Evolutionary conservation across 768 basidiomycete genomes (phyloP).

Genomic region (Scleroderma bovista): DNA sequence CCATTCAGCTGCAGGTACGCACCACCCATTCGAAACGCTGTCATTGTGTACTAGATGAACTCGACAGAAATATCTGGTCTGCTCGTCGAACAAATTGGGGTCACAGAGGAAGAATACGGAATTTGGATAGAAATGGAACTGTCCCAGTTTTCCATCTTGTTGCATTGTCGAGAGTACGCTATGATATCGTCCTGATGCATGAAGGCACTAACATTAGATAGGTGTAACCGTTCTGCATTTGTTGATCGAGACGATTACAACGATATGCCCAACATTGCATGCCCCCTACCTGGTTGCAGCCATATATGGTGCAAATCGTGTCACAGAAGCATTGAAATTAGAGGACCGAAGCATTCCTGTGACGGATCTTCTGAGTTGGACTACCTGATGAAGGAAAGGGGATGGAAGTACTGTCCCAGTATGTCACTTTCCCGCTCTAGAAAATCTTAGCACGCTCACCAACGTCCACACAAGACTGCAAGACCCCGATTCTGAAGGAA

Average conservation of each 20-base stretch:
- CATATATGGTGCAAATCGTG: constrained; percentile 61
- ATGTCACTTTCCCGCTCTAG: constrained; percentile 7
- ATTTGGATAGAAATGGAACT: constrained; percentile 45
- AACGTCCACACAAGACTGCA: constrained; percentile 30
- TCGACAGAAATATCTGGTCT: constrained; percentile 34
- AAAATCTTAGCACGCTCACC: not conserved
- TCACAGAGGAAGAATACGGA: constrained; percentile 37
- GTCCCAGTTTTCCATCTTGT: constrained; percentile 35
- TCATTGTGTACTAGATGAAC: not conserved
- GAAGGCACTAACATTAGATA: constrained; percentile 13
- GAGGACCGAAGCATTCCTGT: constrained; percentile 49
- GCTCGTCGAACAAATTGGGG: constrained; percentile 39
- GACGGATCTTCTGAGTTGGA: constrained; percentile 53
- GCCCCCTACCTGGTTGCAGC: constrained; percentile 43
- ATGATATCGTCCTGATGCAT: not conserved
- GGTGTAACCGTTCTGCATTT: constrained; percentile 44
- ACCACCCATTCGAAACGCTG: not conserved
- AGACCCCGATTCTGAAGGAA: constrained; percentile 45
- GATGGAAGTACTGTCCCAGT: constrained; percentile 66
- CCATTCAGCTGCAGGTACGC: constrained; percentile 24
- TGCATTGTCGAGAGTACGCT: constrained; percentile 48
- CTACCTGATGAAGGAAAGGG: constrained; percentile 43
- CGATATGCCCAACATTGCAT: constrained; percentile 36
- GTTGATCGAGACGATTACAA: constrained; percentile 48
- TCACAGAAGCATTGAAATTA: constrained; percentile 33